These are phyloP conservation scores for Daedalea quercina DNA, from an alignment of 768 basidiomycete genomes.

Conservation along the genomic window DNA sequence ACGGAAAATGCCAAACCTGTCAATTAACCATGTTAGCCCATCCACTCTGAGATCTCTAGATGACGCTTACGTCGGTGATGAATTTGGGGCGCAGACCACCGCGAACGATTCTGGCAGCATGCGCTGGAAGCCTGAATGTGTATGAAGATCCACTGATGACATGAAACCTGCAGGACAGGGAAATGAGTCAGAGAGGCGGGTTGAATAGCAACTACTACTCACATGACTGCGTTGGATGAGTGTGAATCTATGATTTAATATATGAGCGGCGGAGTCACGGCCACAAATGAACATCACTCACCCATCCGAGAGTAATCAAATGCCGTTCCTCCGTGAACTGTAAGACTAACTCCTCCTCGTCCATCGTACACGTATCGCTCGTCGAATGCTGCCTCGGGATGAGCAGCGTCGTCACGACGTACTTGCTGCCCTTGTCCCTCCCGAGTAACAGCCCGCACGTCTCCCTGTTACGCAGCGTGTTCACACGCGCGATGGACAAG, in stretches of 20 bases:
- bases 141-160: slow-evolving; percentile 91
- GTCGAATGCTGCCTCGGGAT: slow-evolving; percentile 88
- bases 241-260: slow-evolving; percentile 65
- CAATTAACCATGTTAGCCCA: slow-evolving; percentile 6
- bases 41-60: not conserved
- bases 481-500: slow-evolving; percentile 67
- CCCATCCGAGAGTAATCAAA: slow-evolving; percentile 89
- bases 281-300: slow-evolving; percentile 29
- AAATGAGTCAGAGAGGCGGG: not conserved
- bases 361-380: slow-evolving; percentile 90
- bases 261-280: not conserved
- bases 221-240: slow-evolving; percentile 88
- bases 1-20: slow-evolving; percentile 83
- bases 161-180: slow-evolving; percentile 58
- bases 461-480: slow-evolving; percentile 74
- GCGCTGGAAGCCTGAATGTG: slow-evolving; percentile 81
- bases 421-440: slow-evolving; percentile 52
- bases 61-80: slow-evolving; percentile 57
- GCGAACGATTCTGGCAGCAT: slow-evolving; percentile 93
- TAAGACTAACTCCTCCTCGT: slow-evolving; percentile 82
- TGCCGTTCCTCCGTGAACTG: slow-evolving; percentile 77
- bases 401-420: slow-evolving; percentile 70
- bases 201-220: slow-evolving; percentile 19
- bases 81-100: slow-evolving; percentile 83
- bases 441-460: slow-evolving; percentile 85